A percentile compares a stretch with the other conserved stretches of the same genome.
These are phyloP conservation scores for Eucalyptus paniculata DNA, from an alignment of 345 rosid genomes.

Conservation along the genomic window DNA sequence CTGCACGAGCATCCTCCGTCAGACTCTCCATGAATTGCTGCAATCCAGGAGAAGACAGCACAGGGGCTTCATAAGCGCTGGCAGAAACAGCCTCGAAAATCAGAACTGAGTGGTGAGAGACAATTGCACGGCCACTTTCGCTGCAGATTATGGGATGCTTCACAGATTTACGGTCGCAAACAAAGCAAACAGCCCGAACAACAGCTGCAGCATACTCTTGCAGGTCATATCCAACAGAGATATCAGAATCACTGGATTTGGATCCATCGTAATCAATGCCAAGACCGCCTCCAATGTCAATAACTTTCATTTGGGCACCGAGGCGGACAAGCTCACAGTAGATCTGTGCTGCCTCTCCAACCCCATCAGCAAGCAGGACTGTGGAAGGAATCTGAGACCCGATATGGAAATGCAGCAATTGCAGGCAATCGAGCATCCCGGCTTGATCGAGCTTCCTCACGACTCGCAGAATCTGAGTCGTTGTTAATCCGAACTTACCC, in stretches of 20 bases:
- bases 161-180: conserved; percentile 59
- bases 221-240: conserved; percentile 76
- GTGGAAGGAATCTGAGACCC: conserved; percentile 94
- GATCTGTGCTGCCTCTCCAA: conserved; percentile 77
- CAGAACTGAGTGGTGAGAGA: conserved; percentile 82
- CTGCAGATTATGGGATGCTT: conserved; percentile 80
- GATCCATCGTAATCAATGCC: conserved; percentile 96
- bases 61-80: not conserved
- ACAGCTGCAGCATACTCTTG: conserved; percentile 83
- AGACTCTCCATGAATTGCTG: conserved; percentile 50
- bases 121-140: conserved; percentile 89
- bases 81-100: conserved; percentile 73
- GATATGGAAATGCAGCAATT: conserved; percentile 81
- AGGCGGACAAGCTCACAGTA: conserved; percentile 86
- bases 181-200: conserved; percentile 44
- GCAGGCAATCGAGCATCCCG: conserved; percentile 80
- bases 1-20: conserved; percentile 53
- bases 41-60: conserved; percentile 14
- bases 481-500: conserved; percentile 84
- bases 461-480: conserved; percentile 68
- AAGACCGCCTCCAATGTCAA: conserved; percentile 85
- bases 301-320: conserved; percentile 69
- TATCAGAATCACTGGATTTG: conserved; percentile 68
- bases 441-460: conserved; percentile 41
- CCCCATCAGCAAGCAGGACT: conserved; percentile 55